Base-by-base conservation (phyloP, 1,284 basidiomycete species). In the Porogramme epimiltina region DNA sequence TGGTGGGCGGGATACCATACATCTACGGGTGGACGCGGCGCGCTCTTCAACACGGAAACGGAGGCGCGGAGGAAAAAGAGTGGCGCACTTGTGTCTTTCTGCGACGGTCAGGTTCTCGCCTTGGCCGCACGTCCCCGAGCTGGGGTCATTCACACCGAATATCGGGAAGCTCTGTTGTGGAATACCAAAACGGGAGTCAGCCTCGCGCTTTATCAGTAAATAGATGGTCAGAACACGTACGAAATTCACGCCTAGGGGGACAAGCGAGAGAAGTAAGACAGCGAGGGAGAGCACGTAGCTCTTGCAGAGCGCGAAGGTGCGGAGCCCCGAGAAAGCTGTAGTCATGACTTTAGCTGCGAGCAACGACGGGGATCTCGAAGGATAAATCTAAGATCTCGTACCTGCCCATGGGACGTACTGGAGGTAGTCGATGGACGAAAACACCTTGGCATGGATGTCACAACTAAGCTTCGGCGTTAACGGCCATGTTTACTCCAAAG, bases 321-420 rank as follows among this genome's bases (percentile, higher is more conserved):
- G 42, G 11, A 50, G 20, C 19, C 42, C 36, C 0, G 48, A 44
- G 28, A 50, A 50, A 15, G 42, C 48, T 50, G 13, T 0, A 13
- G 10, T 18, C 11, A 22, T n/a, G n/a, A 2, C 8, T 4, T 49
- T 9, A 49, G 42, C 25, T n/a, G n/a, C n/a, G n/a, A 1, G 9
- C 3, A 16, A 18, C 8, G 5, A 18, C 10, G 4, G 13, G 8
- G 3, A 26, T n/a, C 16, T 9, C 3, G 23, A n/a, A 4, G 20
- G 18, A 3, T 9, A 18, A 20, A n/a, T 5, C 11, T 6, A 31
- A 15, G 36, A 42, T 25, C 26, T n/a, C n/a, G n/a, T n/a, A 45
- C 49, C 37, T 10, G 49, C 49, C 49, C 49, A 50, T 25, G 43
- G 43, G 26, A 50, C 38, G 22, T 45, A 50, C 18, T 50, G 43